Conservation (phyloP, 192 early-diverging fungal genomes). For the Backusella mclennaniae region DNA sequence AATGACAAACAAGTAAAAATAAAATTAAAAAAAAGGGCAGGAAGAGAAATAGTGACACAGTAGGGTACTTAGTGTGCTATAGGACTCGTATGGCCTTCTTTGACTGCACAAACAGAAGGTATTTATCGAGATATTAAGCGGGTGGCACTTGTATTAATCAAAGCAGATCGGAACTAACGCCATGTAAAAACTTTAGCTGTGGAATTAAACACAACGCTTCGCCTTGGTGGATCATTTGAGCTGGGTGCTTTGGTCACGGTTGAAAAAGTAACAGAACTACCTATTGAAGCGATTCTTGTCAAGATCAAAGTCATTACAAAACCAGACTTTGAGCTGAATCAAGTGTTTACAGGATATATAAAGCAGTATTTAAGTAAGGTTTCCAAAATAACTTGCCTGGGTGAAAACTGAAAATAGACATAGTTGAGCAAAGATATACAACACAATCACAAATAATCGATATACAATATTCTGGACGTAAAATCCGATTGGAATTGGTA, state of each 20-base stretch:
- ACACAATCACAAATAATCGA: slow-evolving; percentile 48
- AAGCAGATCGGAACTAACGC: not conserved
- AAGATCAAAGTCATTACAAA: slow-evolving; percentile 41
- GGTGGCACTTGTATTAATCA: not conserved
- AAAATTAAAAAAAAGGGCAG: not conserved
- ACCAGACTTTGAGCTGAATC: slow-evolving; percentile 42
- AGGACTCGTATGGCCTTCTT: slow-evolving; percentile 58
- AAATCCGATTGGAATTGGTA: slow-evolving; percentile 40
- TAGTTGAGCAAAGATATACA: slow-evolving; percentile 63
- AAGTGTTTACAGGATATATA: slow-evolving; percentile 48
- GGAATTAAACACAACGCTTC: slow-evolving; percentile 43
- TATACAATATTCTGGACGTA: slow-evolving; percentile 53
- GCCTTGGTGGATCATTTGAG: slow-evolving; percentile 46
- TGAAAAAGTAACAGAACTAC: not conserved
- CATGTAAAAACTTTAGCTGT: slow-evolving; percentile 36
- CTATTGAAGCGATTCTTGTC: slow-evolving; percentile 28
- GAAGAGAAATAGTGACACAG: not conserved
- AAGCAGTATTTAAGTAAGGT: slow-evolving; percentile 62
- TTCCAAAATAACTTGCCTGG: not conserved
- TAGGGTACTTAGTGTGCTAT: slow-evolving; percentile 28
- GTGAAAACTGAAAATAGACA: not conserved
- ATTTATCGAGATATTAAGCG: not conserved
- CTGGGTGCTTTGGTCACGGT: slow-evolving; percentile 42
- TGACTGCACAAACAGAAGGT: slow-evolving; percentile 40
- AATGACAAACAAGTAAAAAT: not conserved